Evolutionary conservation across 2,329 filamentous ascomycete species (phyloP).

Genomic region (Pyrenophora teres): DNA sequence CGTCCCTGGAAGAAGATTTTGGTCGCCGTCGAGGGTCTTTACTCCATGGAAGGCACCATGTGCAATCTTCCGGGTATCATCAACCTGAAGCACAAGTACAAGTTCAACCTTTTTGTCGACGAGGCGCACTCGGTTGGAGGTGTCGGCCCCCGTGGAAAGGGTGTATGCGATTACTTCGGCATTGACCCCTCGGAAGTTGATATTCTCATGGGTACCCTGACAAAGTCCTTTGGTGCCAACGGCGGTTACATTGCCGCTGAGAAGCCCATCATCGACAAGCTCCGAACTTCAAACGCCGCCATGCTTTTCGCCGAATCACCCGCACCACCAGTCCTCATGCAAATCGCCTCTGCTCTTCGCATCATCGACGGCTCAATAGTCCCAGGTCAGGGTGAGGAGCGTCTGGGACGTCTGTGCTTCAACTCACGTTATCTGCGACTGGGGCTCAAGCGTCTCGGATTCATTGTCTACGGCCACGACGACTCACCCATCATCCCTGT

Average conservation of each 20-base stretch:
- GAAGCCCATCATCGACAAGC: conserved; percentile 89
- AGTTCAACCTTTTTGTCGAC: conserved; percentile 93
- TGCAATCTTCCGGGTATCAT: conserved; percentile 92
- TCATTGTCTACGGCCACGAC: conserved; percentile 96
- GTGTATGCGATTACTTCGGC: conserved; percentile 96
- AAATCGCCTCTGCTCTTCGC: conserved; percentile 84
- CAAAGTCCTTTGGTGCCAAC: conserved; percentile 98
- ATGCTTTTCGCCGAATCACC: conserved; percentile 88
- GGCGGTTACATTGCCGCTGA: conserved; percentile 93
- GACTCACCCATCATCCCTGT: conserved; percentile 96
- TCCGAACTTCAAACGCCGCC: conserved; percentile 82
- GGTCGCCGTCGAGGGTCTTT: conserved; percentile 93
- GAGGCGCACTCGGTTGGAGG: conserved; percentile 97
- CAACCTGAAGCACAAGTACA: conserved; percentile 90
- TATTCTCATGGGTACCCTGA: conserved; percentile 96
- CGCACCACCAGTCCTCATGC: conserved; percentile 82
- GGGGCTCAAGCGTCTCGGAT: conserved; percentile 92
- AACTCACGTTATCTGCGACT: conserved; percentile 98
- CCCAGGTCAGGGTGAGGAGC: conserved; percentile 92
- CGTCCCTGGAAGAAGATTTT: conserved; percentile 99
- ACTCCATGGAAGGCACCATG: conserved; percentile 99
- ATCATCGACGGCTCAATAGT: conserved; percentile 87
- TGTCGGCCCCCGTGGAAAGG: conserved; percentile 82
- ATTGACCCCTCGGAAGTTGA: conserved; percentile 87
- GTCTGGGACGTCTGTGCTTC: conserved; percentile 93